phyloP scores from a whole-genome alignment of 768 basidiomycete genomes.

The Boletus sp. region DNA sequence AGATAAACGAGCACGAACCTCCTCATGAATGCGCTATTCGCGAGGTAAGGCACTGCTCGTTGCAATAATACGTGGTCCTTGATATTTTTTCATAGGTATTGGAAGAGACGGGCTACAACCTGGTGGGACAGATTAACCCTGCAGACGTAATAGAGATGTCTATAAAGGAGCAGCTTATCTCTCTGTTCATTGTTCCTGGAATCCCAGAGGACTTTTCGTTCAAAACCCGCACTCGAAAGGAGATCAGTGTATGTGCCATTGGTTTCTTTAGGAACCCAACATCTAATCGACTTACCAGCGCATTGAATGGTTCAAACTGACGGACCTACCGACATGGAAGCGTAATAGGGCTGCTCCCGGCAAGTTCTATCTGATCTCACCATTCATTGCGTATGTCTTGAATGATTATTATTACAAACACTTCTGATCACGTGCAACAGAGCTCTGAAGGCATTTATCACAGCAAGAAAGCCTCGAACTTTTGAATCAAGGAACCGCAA shows the following conservation, averaged over 20 bases:
- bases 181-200: slow-evolving; percentile 84
- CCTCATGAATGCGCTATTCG: slow-evolving; percentile 82
- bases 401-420: background rate
- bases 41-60: slow-evolving; percentile 58
- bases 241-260: slow-evolving; percentile 78
- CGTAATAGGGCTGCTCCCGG: slow-evolving; percentile 63
- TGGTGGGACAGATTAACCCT: slow-evolving; percentile 62
- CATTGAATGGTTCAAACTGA: slow-evolving; percentile 93
- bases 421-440: slow-evolving; percentile 13
- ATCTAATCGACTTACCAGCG: slow-evolving; percentile 50
- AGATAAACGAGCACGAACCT: slow-evolving; percentile 94
- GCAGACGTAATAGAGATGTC: slow-evolving; percentile 77
- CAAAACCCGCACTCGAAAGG: slow-evolving; percentile 92
- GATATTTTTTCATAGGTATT: slow-evolving; percentile 59
- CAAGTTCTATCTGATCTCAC: slow-evolving; percentile 93
- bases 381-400: slow-evolving; percentile 75
- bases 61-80: slow-evolving; percentile 2
- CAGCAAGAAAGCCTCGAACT: slow-evolving; percentile 55
- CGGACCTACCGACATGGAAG: slow-evolving; percentile 92
- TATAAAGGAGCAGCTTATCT: slow-evolving; percentile 87
- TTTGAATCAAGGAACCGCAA: slow-evolving; percentile 37
- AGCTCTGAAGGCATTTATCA: slow-evolving; percentile 61
- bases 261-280: background rate
- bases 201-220: slow-evolving; percentile 88
- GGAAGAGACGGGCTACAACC: slow-evolving; percentile 96